A percentile compares a stretch with the other conserved stretches of the same genome.
phyloP scores from a whole-genome alignment of 2,329 filamentous ascomycete species.

The Scedosporium dehoogii region DNA sequence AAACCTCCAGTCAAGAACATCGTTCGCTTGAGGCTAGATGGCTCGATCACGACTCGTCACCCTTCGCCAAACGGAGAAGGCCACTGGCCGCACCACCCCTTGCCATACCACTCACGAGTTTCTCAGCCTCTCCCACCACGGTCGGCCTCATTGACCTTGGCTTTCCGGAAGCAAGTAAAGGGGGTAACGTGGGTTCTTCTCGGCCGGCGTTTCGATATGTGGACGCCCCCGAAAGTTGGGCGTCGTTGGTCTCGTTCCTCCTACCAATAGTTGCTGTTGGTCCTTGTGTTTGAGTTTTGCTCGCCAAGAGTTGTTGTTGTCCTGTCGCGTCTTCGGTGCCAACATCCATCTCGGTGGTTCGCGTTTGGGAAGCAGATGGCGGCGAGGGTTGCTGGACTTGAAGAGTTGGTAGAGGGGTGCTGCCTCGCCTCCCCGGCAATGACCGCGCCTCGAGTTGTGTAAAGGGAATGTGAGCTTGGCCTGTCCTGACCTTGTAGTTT shows the following conservation, averaged over 20 bases:
- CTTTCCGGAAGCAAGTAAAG: not conserved
- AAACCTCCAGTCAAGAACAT: not conserved
- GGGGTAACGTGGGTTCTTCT: not conserved
- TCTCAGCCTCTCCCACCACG: conserved; percentile 12
- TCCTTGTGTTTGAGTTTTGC: not conserved
- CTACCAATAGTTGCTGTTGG: not conserved
- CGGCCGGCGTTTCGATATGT: not conserved
- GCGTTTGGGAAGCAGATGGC: conserved; percentile 7
- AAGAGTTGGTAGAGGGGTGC: conserved; percentile 11
- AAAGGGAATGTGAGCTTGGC: conserved; percentile 58
- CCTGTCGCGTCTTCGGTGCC: not conserved
- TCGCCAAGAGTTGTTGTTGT: not conserved
- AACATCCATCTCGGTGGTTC: not conserved
- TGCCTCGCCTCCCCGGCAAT: conserved; percentile 9
- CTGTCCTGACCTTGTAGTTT: conserved; percentile 65
- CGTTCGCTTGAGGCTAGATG: too few relatives aligned
- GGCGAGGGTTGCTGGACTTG: conserved; percentile 8
- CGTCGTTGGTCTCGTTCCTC: not conserved
- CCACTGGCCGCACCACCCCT: conserved; percentile 42
- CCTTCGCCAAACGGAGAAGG: conserved; percentile 35
- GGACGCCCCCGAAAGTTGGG: not conserved
- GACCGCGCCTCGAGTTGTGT: conserved; percentile 42
- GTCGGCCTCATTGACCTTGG: conserved; percentile 1
- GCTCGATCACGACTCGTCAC: conserved; percentile 4
- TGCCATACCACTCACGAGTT: conserved; percentile 33